phyloP scores from a whole-genome alignment of 441 rosid species.

The Rhodomyrtus psidioides region DNA sequence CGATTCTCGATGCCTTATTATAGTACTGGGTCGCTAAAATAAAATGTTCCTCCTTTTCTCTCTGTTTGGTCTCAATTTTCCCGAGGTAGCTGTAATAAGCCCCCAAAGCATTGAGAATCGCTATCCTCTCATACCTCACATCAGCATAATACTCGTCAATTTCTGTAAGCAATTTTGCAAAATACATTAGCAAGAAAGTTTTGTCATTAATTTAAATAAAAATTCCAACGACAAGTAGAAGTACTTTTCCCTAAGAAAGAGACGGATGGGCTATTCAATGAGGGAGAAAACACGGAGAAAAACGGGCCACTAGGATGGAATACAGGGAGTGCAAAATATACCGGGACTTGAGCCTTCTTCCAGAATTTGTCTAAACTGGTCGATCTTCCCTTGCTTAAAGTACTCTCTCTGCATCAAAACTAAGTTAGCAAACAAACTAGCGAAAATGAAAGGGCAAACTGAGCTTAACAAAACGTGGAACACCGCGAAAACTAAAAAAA shows the following conservation, averaged over 20 bases:
- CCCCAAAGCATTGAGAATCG: conserved; percentile 91
- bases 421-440: neutral
- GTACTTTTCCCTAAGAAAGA: neutral
- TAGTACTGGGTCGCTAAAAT: conserved; percentile 82
- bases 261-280: neutral
- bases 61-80: conserved; percentile 76
- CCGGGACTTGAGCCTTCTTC: conserved; percentile 99
- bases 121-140: conserved; percentile 94
- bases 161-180: conserved; percentile 31
- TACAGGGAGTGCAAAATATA: conserved; percentile 7
- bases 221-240: neutral
- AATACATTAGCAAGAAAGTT: neutral
- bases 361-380: conserved; percentile 88
- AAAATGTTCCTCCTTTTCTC: conserved; percentile 92
- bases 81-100: conserved; percentile 93
- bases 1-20: conserved; percentile 92
- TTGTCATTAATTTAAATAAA: neutral
- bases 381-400: conserved; percentile 90
- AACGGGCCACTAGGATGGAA: neutral
- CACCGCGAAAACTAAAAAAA: neutral
- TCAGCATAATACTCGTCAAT: conserved; percentile 98
- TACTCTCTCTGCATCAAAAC: conserved; percentile 70
- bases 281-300: neutral
- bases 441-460: neutral
- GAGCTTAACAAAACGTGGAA: neutral